Evolutionary conservation across 139 green algal species (phyloP), one percentile per base, ranked within the genome.

Genomic region (Axilococcus clingmanii): DNA sequence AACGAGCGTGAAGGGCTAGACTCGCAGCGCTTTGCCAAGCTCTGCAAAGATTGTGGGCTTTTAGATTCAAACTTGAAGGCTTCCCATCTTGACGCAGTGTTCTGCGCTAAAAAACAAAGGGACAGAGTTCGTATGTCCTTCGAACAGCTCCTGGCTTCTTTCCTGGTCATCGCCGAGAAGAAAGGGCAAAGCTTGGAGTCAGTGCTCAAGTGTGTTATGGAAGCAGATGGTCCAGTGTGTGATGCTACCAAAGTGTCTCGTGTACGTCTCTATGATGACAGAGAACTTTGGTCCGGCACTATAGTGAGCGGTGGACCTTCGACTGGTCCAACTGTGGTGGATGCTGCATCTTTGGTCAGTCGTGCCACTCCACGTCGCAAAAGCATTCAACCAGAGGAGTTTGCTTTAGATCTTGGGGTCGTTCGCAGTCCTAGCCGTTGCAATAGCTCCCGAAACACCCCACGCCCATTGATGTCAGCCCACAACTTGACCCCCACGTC

Each of bases 11-110:
- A 24, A 15, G 15, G 34, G 14, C n/a, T 57, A 14, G 49, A 57
- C 20, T 30, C 11, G 14, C 23, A 20, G 12, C 29, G 49, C 7
- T 57, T 57, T 32, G 17, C 29, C 29, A 57, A 57, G n/a, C 12
- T 57, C 11, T 57, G 49, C 49, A 33, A 35, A 20, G 49, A 57
- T 33, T 57, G n/a, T 23, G 28, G 28, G 14, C 25, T 57, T 32
- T 6, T 57, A 3, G 14, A 22, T 0, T 38, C 15, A 20, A 30
- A 20, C 0, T 29, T 44, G 17, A 20, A n/a, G 23, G 22, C 31
- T 19, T 14, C 32, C 16, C 7, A 57, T 33, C 15, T 46, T 12
- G 30, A 57, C 14, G 34, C 43, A 20, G 30, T 2, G 14, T 57
- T 40, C 12, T 33, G 30, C 8, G 25, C 23, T 4, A 32, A 15